Percentiles rank a stretch among this genome's conserved stretches.
phyloP scores from a whole-genome alignment of 2,329 filamentous ascomycete genomes.

The Trichoderma endophyticum region DNA sequence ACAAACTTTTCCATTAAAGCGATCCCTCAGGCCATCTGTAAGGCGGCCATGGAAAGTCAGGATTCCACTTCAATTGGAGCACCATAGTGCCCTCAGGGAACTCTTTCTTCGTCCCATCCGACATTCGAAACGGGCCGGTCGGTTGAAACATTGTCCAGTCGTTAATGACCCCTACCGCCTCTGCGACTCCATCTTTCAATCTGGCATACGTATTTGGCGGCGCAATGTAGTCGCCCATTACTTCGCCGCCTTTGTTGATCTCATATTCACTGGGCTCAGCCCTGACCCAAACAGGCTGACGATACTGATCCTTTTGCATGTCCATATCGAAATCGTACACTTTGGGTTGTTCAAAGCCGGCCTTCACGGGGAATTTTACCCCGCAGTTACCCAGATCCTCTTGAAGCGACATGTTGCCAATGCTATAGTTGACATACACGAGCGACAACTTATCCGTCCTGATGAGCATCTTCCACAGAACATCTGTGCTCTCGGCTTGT shows the following conservation, averaged over 20 bases:
- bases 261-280: slow-evolving; percentile 26
- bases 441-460: slow-evolving; percentile 23
- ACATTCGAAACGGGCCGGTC: slow-evolving; percentile 3
- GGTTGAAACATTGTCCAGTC: neutral
- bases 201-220: neutral
- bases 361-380: slow-evolving; percentile 19
- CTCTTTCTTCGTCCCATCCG: slow-evolving; percentile 22
- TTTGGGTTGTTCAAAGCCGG: slow-evolving; percentile 20
- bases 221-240: neutral
- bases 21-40: slow-evolving; percentile 8
- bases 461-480: slow-evolving; percentile 25
- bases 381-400: slow-evolving; percentile 25
- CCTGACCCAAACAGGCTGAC: slow-evolving; percentile 13
- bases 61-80: slow-evolving; percentile 21
- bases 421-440: slow-evolving; percentile 25
- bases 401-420: slow-evolving; percentile 23
- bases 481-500: slow-evolving; percentile 20
- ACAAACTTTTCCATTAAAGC: neutral
- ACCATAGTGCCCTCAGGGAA: slow-evolving; percentile 24
- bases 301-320: slow-evolving; percentile 13
- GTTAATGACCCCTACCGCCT: neutral
- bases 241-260: slow-evolving; percentile 14
- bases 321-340: slow-evolving; percentile 17
- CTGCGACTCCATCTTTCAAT: slow-evolving; percentile 4
- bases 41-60: slow-evolving; percentile 19